Evolutionary conservation across 441 rosid genomes (phyloP).

Genomic region (Capsella rubella): DNA sequence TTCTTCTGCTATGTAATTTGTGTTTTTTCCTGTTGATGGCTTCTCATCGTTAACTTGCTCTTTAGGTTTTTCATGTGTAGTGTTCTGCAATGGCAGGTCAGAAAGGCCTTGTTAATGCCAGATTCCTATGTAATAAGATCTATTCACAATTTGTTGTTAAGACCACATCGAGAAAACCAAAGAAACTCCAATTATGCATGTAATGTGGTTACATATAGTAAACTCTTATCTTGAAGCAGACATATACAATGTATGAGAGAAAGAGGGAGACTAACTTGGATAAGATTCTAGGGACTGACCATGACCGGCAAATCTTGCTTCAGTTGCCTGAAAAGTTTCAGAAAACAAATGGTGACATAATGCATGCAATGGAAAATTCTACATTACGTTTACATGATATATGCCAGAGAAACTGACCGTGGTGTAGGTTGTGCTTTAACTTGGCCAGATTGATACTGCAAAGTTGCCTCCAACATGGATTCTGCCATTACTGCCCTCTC

Average conservation of each 20-base stretch:
- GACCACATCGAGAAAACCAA: not conserved
- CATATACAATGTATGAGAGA: not conserved
- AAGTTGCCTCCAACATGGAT: slow-evolving; percentile 93
- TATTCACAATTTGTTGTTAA: not conserved
- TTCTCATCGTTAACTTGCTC: slow-evolving; percentile 8
- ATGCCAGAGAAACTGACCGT: slow-evolving; percentile 53
- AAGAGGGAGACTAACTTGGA: slow-evolving; percentile 48
- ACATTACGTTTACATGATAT: slow-evolving; percentile 10
- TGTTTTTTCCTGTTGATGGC: not conserved
- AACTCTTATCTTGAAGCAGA: slow-evolving; percentile 1
- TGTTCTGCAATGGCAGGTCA: not conserved
- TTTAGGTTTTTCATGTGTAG: not conserved
- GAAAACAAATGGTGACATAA: slow-evolving; percentile 21
- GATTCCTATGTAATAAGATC: not conserved
- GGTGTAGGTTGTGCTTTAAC: slow-evolving; percentile 87
- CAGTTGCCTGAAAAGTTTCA: slow-evolving; percentile 52
- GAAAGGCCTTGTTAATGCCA: slow-evolving; percentile 14
- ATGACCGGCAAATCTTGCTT: slow-evolving; percentile 62
- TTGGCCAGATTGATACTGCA: slow-evolving; percentile 92
- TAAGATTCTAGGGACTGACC: slow-evolving; percentile 68
- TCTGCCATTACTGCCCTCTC: slow-evolving; percentile 96
- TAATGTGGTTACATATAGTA: not conserved
- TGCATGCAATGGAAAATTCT: slow-evolving; percentile 19
- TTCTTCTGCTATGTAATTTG: slow-evolving; percentile 8
- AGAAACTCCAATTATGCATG: not conserved